These are phyloP conservation scores for Echria macrotheca DNA, from an alignment of 495 filamentous ascomycete species.

Conservation along the genomic window DNA sequence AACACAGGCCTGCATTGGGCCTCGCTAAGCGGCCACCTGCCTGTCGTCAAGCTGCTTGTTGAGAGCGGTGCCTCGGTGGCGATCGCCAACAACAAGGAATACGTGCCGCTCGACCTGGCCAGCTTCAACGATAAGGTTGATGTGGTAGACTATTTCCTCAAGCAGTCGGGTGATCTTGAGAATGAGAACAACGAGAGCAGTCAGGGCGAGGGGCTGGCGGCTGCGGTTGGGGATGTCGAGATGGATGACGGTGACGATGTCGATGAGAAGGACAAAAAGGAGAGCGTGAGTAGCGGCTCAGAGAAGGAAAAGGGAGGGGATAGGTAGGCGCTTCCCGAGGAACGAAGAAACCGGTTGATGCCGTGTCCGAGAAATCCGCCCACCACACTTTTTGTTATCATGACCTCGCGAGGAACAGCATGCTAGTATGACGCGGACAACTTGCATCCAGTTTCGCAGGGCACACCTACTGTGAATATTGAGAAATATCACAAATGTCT, in stretches of 20 bases:
- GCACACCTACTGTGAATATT: no score
- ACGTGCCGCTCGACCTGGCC: constrained; percentile 81
- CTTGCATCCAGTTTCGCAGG: no score
- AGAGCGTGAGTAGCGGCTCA: not conserved
- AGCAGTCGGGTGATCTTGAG: constrained; percentile 51
- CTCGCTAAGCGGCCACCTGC: constrained; percentile 77
- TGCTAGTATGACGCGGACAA: no score
- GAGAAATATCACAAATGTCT: no score
- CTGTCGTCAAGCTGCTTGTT: constrained; percentile 68
- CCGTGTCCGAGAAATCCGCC: no score
- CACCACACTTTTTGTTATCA: no score
- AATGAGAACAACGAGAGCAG: constrained; percentile 40
- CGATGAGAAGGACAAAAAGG: not conserved
- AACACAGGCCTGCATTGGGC: constrained; percentile 94
- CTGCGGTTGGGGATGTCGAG: constrained; percentile 21
- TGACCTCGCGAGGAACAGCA: no score
- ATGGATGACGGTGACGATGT: constrained; percentile 11
- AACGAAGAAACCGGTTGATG: no score
- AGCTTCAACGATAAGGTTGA: constrained; percentile 64
- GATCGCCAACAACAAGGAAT: constrained; percentile 72
- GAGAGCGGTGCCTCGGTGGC: constrained; percentile 59
- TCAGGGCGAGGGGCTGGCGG: constrained; percentile 29
- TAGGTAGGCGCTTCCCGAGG: no score
- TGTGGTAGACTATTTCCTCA: constrained; percentile 61
- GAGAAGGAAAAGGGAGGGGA: no score